Evolutionary conservation across 192 early-diverging fungal species (phyloP).

Genomic region (Coemansia sp.): DNA sequence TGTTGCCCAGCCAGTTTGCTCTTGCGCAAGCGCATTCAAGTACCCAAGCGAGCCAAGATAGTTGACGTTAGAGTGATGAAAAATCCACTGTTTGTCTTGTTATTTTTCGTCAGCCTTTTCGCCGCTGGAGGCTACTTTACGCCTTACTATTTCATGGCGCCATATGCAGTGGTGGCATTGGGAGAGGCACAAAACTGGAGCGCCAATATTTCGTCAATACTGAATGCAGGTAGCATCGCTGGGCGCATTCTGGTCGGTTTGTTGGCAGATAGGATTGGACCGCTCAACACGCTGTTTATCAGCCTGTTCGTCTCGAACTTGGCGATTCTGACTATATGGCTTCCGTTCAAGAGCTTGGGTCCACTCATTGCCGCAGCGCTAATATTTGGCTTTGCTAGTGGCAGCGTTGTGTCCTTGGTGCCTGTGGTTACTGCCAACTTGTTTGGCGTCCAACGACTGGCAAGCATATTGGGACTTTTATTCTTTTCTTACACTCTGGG

Average conservation of each 20-base stretch:
- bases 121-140: slow-evolving; percentile 21
- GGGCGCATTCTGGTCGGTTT: slow-evolving; percentile 27
- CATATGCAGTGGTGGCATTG: slow-evolving; percentile 17
- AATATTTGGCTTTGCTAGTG: slow-evolving; percentile 29
- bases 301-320: slow-evolving; percentile 8
- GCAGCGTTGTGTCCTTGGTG: slow-evolving; percentile 24
- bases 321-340: slow-evolving; percentile 29
- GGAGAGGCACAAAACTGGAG: slow-evolving; percentile 12
- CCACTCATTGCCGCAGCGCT: slow-evolving; percentile 16
- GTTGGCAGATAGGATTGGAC: slow-evolving; percentile 20
- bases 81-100: slow-evolving; percentile 22
- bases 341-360: slow-evolving; percentile 21
- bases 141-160: slow-evolving; percentile 35
- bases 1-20: slow-evolving; percentile 6
- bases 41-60: slow-evolving; percentile 18
- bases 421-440: slow-evolving; percentile 25
- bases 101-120: slow-evolving; percentile 22
- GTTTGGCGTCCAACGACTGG: slow-evolving; percentile 28
- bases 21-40: slow-evolving; percentile 26
- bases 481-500: slow-evolving; percentile 24
- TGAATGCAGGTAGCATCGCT: slow-evolving; percentile 26
- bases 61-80: slow-evolving; percentile 14
- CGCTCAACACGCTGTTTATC: slow-evolving; percentile 19
- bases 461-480: slow-evolving; percentile 31
- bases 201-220: slow-evolving; percentile 32